phyloP scores from a whole-genome alignment of 257 asterid species.

The Nicotiana benthamiana region DNA sequence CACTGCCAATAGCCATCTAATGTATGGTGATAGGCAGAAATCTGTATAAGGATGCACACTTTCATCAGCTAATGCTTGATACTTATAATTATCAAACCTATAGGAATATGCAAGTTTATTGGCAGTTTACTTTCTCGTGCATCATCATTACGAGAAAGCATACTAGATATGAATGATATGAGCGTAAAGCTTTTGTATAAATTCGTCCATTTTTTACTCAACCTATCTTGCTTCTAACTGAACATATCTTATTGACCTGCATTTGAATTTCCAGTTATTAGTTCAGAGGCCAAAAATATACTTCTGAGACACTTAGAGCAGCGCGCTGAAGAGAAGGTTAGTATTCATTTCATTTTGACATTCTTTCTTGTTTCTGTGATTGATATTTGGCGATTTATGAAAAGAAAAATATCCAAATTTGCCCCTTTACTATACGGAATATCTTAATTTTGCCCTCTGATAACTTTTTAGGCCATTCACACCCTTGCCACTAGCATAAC shows the following conservation, averaged over 20 bases:
- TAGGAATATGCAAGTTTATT: background rate
- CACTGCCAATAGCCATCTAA: background rate
- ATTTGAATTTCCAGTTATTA: conserved; percentile 23
- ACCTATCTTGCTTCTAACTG: background rate
- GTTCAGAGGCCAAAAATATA: conserved; percentile 29
- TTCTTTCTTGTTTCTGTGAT: background rate
- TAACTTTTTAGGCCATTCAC: too few relatives aligned
- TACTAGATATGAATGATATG: background rate
- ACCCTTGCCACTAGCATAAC: too few relatives aligned
- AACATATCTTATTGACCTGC: background rate
- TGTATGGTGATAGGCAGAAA: background rate
- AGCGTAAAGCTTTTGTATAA: background rate
- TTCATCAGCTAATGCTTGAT: background rate
- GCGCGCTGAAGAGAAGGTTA: conserved; percentile 35
- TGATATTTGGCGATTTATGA: background rate
- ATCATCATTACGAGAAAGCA: background rate
- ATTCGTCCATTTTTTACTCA: background rate
- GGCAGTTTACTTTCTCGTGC: background rate
- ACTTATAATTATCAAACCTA: background rate
- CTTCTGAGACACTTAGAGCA: conserved; percentile 32
- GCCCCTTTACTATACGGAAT: too few relatives aligned
- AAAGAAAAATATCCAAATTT: too few relatives aligned
- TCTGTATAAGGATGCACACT: background rate
- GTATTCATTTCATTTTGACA: background rate
- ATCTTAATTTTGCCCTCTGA: too few relatives aligned